A percentile compares a stretch with the other conserved stretches of the same genome.
Conservation (phyloP, 1,284 basidiomycete genomes). For the Ganoderma meredithae region DNA sequence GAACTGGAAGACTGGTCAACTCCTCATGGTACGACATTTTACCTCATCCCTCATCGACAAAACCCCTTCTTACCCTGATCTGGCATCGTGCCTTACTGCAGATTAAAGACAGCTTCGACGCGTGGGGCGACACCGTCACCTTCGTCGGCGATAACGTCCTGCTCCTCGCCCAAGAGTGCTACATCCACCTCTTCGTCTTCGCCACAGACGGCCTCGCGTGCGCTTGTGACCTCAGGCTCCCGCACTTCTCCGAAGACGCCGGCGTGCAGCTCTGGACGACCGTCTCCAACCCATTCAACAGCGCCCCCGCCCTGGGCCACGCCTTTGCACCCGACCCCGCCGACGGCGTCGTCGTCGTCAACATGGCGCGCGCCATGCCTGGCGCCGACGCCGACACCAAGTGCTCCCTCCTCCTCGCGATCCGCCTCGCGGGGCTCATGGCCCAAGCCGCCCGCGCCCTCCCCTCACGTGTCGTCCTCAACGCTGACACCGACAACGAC, state of each 20-base stretch:
- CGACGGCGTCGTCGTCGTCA: conserved; percentile 14
- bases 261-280: conserved; percentile 17
- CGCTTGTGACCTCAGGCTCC: conserved; percentile 9
- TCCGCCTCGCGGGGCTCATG: conserved; percentile 12
- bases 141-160: conserved; percentile 12
- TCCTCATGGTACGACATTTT: conserved; percentile 1
- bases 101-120: neutral
- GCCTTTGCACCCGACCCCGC: conserved; percentile 10
- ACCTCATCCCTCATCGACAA: neutral
- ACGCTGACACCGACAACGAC: neutral
- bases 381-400: neutral
- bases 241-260: conserved; percentile 4
- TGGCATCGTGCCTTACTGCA: neutral
- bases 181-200: conserved; percentile 9
- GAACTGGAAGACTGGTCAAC: conserved; percentile 14
- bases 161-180: conserved; percentile 14
- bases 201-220: neutral
- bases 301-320: conserved; percentile 13
- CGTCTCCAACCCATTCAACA: conserved; percentile 13
- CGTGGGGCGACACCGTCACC: conserved; percentile 13
- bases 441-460: neutral
- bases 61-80: neutral
- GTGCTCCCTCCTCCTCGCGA: conserved; percentile 13
- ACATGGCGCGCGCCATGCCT: conserved; percentile 12
- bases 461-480: neutral